These are phyloP conservation scores for Tephrocybe sp. DNA, from an alignment of 768 basidiomycete species.

Conservation along the genomic window DNA sequence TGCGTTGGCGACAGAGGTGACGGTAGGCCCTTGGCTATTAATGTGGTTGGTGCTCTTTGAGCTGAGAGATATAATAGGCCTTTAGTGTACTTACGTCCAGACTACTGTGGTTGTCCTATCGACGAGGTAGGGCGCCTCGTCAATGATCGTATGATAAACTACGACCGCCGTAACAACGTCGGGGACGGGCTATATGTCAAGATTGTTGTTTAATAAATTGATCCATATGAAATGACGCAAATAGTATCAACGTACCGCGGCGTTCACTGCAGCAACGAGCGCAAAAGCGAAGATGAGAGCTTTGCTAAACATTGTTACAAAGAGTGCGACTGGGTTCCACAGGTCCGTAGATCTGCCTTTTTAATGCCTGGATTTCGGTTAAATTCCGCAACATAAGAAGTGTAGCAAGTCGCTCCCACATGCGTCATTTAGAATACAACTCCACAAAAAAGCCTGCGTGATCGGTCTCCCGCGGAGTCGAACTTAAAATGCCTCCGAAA, in stretches of 20 bases:
- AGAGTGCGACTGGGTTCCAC: background rate
- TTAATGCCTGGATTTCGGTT: background rate
- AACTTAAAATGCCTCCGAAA: background rate
- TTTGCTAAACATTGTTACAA: slow-evolving; percentile 1
- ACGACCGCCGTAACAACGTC: slow-evolving; percentile 5
- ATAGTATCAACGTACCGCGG: background rate
- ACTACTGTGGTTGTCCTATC: slow-evolving; percentile 13
- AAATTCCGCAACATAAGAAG: background rate
- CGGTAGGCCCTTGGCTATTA: background rate
- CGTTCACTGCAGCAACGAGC: background rate
- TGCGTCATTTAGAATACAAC: background rate
- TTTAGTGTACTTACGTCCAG: slow-evolving; percentile 7
- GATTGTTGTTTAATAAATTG: background rate
- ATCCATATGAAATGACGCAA: background rate
- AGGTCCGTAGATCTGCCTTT: background rate
- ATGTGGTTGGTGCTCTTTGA: background rate
- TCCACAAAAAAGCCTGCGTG: background rate
- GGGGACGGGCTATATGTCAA: background rate
- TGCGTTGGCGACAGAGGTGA: background rate
- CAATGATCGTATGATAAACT: slow-evolving; percentile 10
- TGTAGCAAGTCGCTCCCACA: background rate
- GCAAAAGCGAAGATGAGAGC: background rate
- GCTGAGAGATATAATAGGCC: background rate
- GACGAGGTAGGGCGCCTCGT: slow-evolving; percentile 10
- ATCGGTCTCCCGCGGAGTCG: background rate